Conservation (phyloP, 768 basidiomycete species). For the Rhodotorula taiwanensis region DNA sequence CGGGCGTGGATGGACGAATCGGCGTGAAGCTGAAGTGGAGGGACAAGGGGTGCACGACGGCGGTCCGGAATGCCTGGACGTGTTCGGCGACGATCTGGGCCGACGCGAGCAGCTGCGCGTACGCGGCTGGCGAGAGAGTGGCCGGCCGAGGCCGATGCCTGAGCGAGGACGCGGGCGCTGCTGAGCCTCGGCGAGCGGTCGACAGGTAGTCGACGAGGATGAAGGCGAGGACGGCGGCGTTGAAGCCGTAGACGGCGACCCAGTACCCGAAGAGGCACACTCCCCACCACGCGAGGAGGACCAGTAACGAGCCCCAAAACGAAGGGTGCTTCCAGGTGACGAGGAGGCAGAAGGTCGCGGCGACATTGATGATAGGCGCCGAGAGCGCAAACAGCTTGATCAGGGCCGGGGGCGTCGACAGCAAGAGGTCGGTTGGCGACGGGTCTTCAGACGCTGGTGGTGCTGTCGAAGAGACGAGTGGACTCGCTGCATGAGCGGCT, state of each 20-base stretch:
- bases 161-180: slow-evolving; percentile 1
- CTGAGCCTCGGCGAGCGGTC: slow-evolving; percentile 9
- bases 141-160: slow-evolving; percentile 6
- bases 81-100: slow-evolving; percentile 29
- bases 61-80: slow-evolving; percentile 23
- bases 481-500: slow-evolving; percentile 3
- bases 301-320: slow-evolving; percentile 36
- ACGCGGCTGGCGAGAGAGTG: slow-evolving; percentile 26
- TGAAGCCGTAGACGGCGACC: slow-evolving; percentile 37
- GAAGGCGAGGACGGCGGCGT: slow-evolving; percentile 26
- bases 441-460: slow-evolving; percentile 25
- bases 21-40: slow-evolving; percentile 26
- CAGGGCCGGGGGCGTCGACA: slow-evolving; percentile 41
- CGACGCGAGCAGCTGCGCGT: slow-evolving; percentile 25
- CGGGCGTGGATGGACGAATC: slow-evolving; percentile 13
- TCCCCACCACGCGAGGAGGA: slow-evolving; percentile 40
- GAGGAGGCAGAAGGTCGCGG: slow-evolving; percentile 30
- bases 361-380: slow-evolving; percentile 35
- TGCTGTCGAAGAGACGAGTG: slow-evolving; percentile 27
- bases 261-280: slow-evolving; percentile 38
- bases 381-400: slow-evolving; percentile 40
- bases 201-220: slow-evolving; percentile 21
- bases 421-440: slow-evolving; percentile 38
- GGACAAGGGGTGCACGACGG: slow-evolving; percentile 31
- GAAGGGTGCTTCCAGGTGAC: slow-evolving; percentile 40